phyloP scores from a whole-genome alignment of 345 rosid genomes.

The Mercurialis annua region DNA sequence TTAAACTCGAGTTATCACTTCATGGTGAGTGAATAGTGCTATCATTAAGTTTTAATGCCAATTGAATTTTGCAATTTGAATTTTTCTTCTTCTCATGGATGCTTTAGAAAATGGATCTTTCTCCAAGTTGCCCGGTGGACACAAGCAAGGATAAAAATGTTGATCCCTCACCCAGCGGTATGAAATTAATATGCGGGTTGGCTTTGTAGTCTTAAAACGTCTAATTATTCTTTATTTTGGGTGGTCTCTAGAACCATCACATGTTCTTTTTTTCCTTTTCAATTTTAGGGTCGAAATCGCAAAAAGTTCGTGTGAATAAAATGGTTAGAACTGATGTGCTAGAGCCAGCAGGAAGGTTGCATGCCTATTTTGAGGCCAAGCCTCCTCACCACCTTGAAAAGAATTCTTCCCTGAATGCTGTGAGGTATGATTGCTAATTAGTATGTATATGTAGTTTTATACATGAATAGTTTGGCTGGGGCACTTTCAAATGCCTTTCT shows the following conservation, averaged over 20 bases:
- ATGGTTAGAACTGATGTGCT: constrained; percentile 87
- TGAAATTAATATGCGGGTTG: constrained; percentile 7
- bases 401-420: constrained; percentile 51
- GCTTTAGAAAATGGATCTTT: constrained; percentile 55
- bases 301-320: constrained; percentile 71
- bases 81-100: constrained; percentile 18
- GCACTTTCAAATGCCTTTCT: constrained; percentile 2
- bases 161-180: constrained; percentile 34
- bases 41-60: constrained; percentile 1
- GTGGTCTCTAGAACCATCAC: neutral
- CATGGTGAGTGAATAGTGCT: neutral
- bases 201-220: constrained; percentile 4
- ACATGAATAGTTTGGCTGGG: neutral
- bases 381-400: constrained; percentile 39
- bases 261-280: constrained; percentile 16
- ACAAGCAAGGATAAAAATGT: constrained; percentile 37
- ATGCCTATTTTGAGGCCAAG: constrained; percentile 62
- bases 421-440: constrained; percentile 48
- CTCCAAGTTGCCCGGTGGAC: constrained; percentile 37
- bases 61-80: constrained; percentile 7
- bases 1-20: neutral
- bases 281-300: constrained; percentile 53
- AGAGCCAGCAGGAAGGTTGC: constrained; percentile 92
- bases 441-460: neutral
- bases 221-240: constrained; percentile 11